phyloP scores from a whole-genome alignment of 176 grass and related monocot species.

The Neostapfia colusana region DNA sequence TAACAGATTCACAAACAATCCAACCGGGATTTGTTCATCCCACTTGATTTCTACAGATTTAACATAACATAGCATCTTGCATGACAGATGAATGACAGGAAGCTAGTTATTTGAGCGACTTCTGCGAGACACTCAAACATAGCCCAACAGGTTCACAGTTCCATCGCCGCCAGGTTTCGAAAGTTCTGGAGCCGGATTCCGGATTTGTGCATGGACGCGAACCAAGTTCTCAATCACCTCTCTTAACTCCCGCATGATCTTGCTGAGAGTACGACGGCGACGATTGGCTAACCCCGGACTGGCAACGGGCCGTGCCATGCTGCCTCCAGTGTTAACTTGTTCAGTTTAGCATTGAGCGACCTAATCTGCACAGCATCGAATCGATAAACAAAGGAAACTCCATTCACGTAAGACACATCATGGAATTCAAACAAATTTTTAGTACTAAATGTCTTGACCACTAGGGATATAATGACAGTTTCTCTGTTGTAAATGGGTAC shows the following conservation, averaged over 20 bases:
- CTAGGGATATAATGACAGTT: too few relatives aligned
- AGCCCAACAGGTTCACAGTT: not conserved
- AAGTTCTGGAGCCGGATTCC: not conserved
- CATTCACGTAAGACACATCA: not conserved
- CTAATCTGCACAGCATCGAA: not conserved
- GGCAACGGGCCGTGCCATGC: not conserved
- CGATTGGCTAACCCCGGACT: not conserved
- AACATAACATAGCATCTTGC: too few relatives aligned
- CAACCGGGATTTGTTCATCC: too few relatives aligned
- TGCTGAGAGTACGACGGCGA: not conserved
- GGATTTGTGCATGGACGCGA: not conserved
- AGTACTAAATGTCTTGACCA: too few relatives aligned
- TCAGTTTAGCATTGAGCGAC: not conserved
- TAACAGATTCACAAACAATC: too few relatives aligned
- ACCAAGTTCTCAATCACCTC: not conserved
- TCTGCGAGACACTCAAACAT: too few relatives aligned
- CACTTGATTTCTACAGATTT: too few relatives aligned
- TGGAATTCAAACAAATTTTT: not conserved
- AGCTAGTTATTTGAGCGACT: too few relatives aligned
- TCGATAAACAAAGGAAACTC: not conserved
- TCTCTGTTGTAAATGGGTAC: too few relatives aligned
- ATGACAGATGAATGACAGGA: too few relatives aligned
- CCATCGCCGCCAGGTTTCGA: not conserved
- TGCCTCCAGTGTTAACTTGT: not conserved
- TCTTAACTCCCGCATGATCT: not conserved